phyloP scores from a whole-genome alignment of 768 basidiomycete species.

The Candolleomyces efflorescens region DNA sequence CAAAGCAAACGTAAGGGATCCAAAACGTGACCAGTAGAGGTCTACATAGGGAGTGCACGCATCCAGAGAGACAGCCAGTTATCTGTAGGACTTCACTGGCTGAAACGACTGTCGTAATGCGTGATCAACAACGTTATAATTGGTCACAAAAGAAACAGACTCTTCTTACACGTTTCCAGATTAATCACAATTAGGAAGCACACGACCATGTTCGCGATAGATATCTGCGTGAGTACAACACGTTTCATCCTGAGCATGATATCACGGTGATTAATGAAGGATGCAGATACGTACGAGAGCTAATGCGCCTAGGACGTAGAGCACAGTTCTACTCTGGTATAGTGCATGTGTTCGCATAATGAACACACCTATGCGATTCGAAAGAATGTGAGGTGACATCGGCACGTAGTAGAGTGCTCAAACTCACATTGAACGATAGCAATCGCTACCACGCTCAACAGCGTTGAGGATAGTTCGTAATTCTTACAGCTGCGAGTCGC shows the following conservation, averaged over 20 bases:
- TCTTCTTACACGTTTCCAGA: slow-evolving; percentile 14
- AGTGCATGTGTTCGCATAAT: slow-evolving; percentile 24
- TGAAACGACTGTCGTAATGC: slow-evolving; percentile 11
- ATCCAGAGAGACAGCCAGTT: slow-evolving; percentile 18
- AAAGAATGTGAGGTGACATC: background rate
- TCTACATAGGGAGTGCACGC: slow-evolving; percentile 15
- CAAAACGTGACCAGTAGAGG: slow-evolving; percentile 19
- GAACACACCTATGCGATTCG: slow-evolving; percentile 17
- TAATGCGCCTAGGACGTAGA: slow-evolving; percentile 11
- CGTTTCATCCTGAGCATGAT: background rate
- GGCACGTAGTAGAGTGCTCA: background rate
- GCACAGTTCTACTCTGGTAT: slow-evolving; percentile 16
- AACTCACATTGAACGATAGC: slow-evolving; percentile 19
- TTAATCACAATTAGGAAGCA: slow-evolving; percentile 17
- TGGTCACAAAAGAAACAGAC: background rate
- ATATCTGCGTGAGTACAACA: slow-evolving; percentile 6
- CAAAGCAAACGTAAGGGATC: slow-evolving; percentile 18
- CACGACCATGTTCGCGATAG: slow-evolving; percentile 17
- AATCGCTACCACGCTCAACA: slow-evolving; percentile 19
- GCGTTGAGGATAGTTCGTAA: slow-evolving; percentile 17
- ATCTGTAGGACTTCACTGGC: slow-evolving; percentile 12
- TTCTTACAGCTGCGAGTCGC: slow-evolving; percentile 16
- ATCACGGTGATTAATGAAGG: background rate
- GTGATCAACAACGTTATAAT: background rate
- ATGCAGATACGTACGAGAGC: slow-evolving; percentile 11